Percentiles rank a stretch among this genome's conserved stretches.
Conservation (phyloP, 1,284 basidiomycete genomes). For the Cyathus pygmaeus region DNA sequence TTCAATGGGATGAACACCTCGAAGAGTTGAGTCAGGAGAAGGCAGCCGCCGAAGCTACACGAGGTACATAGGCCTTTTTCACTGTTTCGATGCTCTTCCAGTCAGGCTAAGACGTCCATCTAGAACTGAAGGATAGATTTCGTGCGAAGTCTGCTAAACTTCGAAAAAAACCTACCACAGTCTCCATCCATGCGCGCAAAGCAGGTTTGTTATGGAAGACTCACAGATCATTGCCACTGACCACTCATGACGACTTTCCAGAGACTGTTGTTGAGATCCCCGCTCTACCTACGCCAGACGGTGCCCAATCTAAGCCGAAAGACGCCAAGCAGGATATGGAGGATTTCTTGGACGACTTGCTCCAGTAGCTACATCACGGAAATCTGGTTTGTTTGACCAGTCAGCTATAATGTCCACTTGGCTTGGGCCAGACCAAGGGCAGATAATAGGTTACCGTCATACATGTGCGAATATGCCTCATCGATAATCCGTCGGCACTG, state of each 20-base stretch:
- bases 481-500: no score
- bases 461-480: no score
- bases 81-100: background rate
- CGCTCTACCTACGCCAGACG: conserved; percentile 56
- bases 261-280: conserved; percentile 57
- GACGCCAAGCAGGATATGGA: conserved; percentile 71
- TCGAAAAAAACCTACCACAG: conserved; percentile 46
- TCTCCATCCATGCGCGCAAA: conserved; percentile 39
- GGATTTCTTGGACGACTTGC: conserved; percentile 76
- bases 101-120: background rate
- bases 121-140: conserved; percentile 77
- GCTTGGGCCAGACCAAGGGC: no score
- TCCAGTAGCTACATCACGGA: conserved; percentile 32
- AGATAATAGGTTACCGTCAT: no score
- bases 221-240: background rate
- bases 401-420: no score
- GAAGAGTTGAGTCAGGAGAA: conserved; percentile 76
- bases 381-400: no score
- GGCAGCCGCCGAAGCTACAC: conserved; percentile 72
- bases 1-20: conserved; percentile 73
- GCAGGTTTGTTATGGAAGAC: conserved; percentile 22
- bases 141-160: conserved; percentile 66
- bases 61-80: conserved; percentile 61
- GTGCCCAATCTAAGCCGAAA: conserved; percentile 44
- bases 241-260: background rate